phyloP scores from a whole-genome alignment of 2,329 filamentous ascomycete genomes.

The Sporothrix brunneoviolacea region DNA sequence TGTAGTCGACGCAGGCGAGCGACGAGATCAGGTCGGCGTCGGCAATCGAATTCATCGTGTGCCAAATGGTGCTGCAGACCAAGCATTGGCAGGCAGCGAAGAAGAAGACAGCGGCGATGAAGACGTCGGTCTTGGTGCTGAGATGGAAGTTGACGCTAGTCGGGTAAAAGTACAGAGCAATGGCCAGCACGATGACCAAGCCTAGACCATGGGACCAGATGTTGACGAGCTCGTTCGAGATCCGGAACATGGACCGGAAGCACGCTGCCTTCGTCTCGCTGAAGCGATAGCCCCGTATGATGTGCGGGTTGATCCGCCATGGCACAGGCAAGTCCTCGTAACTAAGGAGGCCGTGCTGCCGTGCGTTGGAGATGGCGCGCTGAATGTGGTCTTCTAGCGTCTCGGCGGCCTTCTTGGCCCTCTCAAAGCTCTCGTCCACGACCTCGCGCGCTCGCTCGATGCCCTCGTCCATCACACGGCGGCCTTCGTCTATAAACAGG shows the following conservation, averaged over 20 bases:
- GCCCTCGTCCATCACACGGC: constrained; percentile 73
- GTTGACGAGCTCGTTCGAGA: constrained; percentile 93
- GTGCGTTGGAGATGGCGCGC: constrained; percentile 65
- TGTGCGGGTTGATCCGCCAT: constrained; percentile 94
- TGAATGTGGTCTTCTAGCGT: constrained; percentile 80
- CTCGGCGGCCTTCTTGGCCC: constrained; percentile 74
- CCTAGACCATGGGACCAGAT: constrained; percentile 96
- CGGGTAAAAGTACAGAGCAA: constrained; percentile 96
- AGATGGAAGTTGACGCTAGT: constrained; percentile 77
- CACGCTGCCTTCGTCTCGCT: constrained; percentile 86
- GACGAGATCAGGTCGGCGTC: constrained; percentile 84
- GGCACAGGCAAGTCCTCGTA: constrained; percentile 88
- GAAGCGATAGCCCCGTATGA: constrained; percentile 87
- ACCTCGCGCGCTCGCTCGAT: constrained; percentile 68
- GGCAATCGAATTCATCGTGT: constrained; percentile 97
- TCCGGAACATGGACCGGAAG: constrained; percentile 70
- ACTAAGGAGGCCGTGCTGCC: constrained; percentile 72
- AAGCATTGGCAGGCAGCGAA: constrained; percentile 92
- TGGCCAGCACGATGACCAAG: constrained; percentile 74
- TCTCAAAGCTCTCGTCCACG: constrained; percentile 73
- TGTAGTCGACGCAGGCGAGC: constrained; percentile 97
- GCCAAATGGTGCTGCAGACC: constrained; percentile 92
- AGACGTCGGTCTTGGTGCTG: constrained; percentile 80
- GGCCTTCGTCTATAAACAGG: constrained; percentile 69
- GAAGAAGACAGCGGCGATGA: constrained; percentile 92